phyloP scores from a whole-genome alignment of 2,329 filamentous ascomycete species.

The Colletotrichum limetticola region DNA sequence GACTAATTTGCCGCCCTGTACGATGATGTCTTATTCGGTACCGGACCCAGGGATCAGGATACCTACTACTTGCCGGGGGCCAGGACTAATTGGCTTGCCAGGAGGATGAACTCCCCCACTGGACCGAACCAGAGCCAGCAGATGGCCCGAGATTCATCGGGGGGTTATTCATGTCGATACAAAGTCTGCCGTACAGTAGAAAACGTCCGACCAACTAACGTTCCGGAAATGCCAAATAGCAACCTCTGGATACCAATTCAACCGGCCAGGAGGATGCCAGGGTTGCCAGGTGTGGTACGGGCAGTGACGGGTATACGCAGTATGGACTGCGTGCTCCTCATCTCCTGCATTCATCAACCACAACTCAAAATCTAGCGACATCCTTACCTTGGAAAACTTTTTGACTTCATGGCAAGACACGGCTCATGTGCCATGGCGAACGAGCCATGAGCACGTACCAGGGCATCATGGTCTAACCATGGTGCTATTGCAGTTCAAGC shows the following conservation, averaged over 20 bases:
- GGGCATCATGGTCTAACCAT: slow-evolving; percentile 14
- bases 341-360: background rate
- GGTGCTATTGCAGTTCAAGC: slow-evolving; percentile 14
- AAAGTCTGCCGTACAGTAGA: background rate
- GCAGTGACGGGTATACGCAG: background rate
- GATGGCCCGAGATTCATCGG: background rate
- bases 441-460: slow-evolving; percentile 7
- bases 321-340: background rate
- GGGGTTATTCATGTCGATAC: slow-evolving; percentile 3
- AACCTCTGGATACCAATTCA: background rate
- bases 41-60: slow-evolving; percentile 17
- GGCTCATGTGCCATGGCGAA: slow-evolving; percentile 5
- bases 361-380: background rate
- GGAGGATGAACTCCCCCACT: slow-evolving; percentile 13
- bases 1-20: slow-evolving; percentile 9
- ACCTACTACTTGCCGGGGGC: background rate
- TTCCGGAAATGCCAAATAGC: background rate
- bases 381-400: background rate
- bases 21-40: slow-evolving; percentile 2
- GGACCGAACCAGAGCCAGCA: slow-evolving; percentile 11
- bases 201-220: background rate
- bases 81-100: slow-evolving; percentile 15
- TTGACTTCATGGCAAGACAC: slow-evolving; percentile 4
- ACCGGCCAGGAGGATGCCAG: background rate
- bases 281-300: background rate